phyloP scores from a whole-genome alignment of 768 basidiomycete genomes.

The Amanita thiersii region DNA sequence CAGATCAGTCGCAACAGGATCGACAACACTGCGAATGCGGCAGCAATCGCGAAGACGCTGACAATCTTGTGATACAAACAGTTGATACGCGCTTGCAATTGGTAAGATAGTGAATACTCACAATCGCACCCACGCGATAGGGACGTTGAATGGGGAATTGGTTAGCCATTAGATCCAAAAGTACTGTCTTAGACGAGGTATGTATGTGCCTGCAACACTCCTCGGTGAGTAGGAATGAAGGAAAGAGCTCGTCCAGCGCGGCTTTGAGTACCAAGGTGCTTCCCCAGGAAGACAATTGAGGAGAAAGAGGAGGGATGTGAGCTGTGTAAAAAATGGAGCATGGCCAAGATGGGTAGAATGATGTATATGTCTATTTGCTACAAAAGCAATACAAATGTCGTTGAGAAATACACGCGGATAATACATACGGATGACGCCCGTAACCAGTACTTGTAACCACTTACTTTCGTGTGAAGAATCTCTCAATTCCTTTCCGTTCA shows the following conservation, averaged over 20 bases:
- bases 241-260: not conserved
- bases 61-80: conserved; percentile 26
- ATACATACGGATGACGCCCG: not conserved
- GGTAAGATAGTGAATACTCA: conserved; percentile 16
- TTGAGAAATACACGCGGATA: not conserved
- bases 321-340: no score
- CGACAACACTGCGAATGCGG: conserved; percentile 42
- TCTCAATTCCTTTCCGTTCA: conserved; percentile 28
- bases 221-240: no score
- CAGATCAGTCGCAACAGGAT: conserved; percentile 41
- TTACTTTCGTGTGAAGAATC: conserved; percentile 29
- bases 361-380: not conserved
- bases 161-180: no score
- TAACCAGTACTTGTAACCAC: no score
- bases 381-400: not conserved
- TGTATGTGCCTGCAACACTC: no score
- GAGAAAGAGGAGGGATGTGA: not conserved
- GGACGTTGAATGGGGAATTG: no score
- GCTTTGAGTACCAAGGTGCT: no score
- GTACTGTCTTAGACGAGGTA: no score
- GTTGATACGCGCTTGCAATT: not conserved
- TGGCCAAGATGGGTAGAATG: no score
- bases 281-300: not conserved
- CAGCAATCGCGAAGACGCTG: conserved; percentile 45
- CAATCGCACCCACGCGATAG: conserved; percentile 31